Percentiles rank a stretch among this genome's conserved stretches.
These are phyloP conservation scores for Taxillus chinensis DNA, from an alignment of 164 flowering plant species.

Conservation along the genomic window DNA sequence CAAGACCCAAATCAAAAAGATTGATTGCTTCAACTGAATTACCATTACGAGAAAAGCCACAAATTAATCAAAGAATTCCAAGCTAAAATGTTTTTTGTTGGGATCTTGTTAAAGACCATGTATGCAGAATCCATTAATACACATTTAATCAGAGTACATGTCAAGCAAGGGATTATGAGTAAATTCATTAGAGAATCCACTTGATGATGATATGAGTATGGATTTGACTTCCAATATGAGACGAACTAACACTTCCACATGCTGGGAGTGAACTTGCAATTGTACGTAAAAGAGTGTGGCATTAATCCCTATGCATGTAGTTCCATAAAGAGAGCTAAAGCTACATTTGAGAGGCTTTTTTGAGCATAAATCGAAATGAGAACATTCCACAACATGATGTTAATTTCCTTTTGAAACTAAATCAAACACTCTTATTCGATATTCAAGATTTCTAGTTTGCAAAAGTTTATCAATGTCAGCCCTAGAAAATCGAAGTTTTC, in stretches of 20 bases:
- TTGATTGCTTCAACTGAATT: conserved; percentile 61
- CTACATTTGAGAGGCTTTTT: conserved; percentile 41
- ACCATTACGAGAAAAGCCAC: conserved; percentile 62
- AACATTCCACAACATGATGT: conserved; percentile 56
- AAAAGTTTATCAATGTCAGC: conserved; percentile 41
- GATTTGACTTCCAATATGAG: conserved; percentile 52
- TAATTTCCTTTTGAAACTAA: conserved; percentile 22
- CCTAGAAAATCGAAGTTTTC: conserved; percentile 32
- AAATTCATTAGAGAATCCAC: conserved; percentile 46
- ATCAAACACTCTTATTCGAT: conserved; percentile 28
- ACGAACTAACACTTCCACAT: conserved; percentile 34
- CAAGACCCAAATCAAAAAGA: conserved; percentile 36
- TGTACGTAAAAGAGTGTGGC: conserved; percentile 59
- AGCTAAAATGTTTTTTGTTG: conserved; percentile 63
- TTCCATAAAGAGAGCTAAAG: conserved; percentile 28
- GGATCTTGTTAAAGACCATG: conserved; percentile 50
- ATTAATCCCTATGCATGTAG: conserved; percentile 31
- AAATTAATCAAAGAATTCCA: conserved; percentile 98
- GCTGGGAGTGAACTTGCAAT: conserved; percentile 55
- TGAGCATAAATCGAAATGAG: conserved; percentile 41
- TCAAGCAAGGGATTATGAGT: conserved; percentile 72
- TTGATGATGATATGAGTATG: conserved; percentile 62
- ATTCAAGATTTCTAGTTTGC: conserved; percentile 28
- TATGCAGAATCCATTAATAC: conserved; percentile 48
- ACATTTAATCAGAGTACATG: conserved; percentile 64